phyloP scores from a whole-genome alignment of 768 basidiomycete species.

The Aureoboletus auriporus region DNA sequence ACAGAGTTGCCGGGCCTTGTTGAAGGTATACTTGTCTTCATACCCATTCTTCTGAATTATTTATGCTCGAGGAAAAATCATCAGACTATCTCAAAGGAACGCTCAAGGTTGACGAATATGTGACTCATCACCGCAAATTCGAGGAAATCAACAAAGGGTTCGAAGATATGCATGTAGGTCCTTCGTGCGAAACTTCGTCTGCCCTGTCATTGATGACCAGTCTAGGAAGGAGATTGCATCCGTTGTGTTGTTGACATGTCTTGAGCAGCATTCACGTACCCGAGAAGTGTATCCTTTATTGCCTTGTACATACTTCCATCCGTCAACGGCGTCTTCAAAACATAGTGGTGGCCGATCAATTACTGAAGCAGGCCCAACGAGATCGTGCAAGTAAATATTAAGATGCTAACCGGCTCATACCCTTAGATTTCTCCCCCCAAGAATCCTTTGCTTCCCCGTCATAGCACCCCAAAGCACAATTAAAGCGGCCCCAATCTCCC shows the following conservation, averaged over 20 bases:
- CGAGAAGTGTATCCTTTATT: conserved; percentile 3
- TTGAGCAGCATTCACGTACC: conserved; percentile 23
- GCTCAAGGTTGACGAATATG: conserved; percentile 92
- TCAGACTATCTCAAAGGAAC: conserved; percentile 78
- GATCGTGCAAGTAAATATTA: conserved; percentile 11
- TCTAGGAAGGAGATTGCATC: conserved; percentile 76
- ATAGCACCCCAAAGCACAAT: conserved; percentile 67
- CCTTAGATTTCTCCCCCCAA: conserved; percentile 33
- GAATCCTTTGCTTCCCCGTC: conserved; percentile 54
- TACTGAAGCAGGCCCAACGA: background rate
- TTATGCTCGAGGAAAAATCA: conserved; percentile 1
- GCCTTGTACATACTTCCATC: background rate
- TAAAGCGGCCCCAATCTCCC: conserved; percentile 65
- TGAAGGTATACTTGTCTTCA: conserved; percentile 50
- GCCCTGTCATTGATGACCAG: conserved; percentile 3
- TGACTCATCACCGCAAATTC: conserved; percentile 79
- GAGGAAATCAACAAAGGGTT: conserved; percentile 84
- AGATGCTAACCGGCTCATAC: conserved; percentile 1
- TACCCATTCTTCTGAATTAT: background rate
- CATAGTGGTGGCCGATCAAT: background rate
- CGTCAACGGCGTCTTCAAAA: background rate
- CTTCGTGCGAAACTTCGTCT: background rate
- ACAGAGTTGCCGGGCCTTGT: conserved; percentile 94
- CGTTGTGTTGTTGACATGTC: conserved; percentile 94
- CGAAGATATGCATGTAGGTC: conserved; percentile 92